Evolutionary conservation across 2,329 filamentous ascomycete genomes (phyloP), one percentile per base, ranked within the genome.

Genomic region (Rachicladosporium sp.): DNA sequence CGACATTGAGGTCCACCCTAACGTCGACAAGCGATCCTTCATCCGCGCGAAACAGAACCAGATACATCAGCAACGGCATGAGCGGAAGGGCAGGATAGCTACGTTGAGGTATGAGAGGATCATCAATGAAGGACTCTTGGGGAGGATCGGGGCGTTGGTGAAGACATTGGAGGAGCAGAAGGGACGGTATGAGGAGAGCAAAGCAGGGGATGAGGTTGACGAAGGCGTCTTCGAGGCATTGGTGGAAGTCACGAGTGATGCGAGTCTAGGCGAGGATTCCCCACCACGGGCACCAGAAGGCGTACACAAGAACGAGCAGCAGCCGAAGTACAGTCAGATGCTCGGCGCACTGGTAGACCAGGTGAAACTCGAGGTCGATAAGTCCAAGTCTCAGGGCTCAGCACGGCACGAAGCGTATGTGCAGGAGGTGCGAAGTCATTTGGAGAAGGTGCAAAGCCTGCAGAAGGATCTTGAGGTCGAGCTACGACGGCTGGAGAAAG

Each of bases 11-110:
- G 91, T 96, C 37, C 91, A 98, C 64, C 91, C 91, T 44, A 98
- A 98, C 60, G 91, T 98, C 60, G 91, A 98, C 68, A 98, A 98
- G 64, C 78, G 82, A 37, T 96, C 89, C 45, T 98, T 98, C 64
- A 98, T 98, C 61, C 85, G 89, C 49, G 93, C 91, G 49, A 98
- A 98, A 67, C 91, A 96, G 68, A 82, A 80, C 53, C 88, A 98
- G 66, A 98, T 98, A 54, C 91, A 98, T 62, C 78, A 88, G 57
- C 82, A 95, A 60, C 81, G 91, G 40, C 71, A 79, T 50, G 82
- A 93, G 55, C 81, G 91, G 42, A 85, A 82, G 59, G 78, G 83
- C 53, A 81, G 93, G 56, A 96, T 98, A 59, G 80, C 83, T 53
- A 91, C 86, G 5, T 73, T 91, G 51, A 89, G 89, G 65, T 96